These are phyloP conservation scores for Coemansia guatemalensis DNA, from an alignment of 192 early-diverging fungal species.

Conservation along the genomic window DNA sequence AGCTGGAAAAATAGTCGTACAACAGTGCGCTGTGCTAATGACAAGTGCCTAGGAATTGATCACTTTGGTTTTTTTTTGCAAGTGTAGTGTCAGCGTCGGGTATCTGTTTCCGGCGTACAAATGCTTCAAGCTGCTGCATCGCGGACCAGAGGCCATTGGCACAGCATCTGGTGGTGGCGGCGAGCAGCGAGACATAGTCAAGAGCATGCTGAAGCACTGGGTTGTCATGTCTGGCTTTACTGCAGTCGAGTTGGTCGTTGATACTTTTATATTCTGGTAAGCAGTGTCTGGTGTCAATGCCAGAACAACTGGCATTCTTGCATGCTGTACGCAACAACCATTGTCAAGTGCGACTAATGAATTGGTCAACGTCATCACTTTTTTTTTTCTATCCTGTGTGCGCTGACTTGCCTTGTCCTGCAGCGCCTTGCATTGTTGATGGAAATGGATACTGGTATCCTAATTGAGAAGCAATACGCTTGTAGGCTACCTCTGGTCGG, in stretches of 20 bases:
- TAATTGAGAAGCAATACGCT: not conserved
- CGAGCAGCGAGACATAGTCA: constrained; percentile 43
- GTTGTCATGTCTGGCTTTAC: constrained; percentile 55
- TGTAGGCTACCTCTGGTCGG: constrained; percentile 54
- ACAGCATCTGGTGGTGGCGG: constrained; percentile 1
- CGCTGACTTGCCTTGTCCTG: not conserved
- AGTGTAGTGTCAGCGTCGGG: constrained; percentile 40
- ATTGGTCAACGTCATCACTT: constrained; percentile 1
- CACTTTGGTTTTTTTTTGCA: not conserved
- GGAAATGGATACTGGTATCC: not conserved
- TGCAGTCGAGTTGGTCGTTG: constrained; percentile 45
- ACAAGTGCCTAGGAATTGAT: not conserved
- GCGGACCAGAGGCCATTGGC: constrained; percentile 44
- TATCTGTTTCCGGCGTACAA: constrained; percentile 49
- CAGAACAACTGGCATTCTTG: not conserved
- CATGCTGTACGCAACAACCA: not conserved
- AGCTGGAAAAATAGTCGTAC: no score
- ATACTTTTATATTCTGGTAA: constrained; percentile 57
- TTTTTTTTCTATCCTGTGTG: not conserved
- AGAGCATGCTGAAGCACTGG: constrained; percentile 53
- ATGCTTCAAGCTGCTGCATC: constrained; percentile 52
- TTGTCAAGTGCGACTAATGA: constrained; percentile 5
- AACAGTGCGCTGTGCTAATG: not conserved
- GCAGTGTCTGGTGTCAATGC: not conserved
- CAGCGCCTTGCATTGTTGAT: not conserved